A percentile compares a stretch with the other conserved stretches of the same genome.
These are phyloP conservation scores for Fusarium equiseti DNA, from an alignment of 2,329 filamentous ascomycete genomes.

Conservation along the genomic window DNA sequence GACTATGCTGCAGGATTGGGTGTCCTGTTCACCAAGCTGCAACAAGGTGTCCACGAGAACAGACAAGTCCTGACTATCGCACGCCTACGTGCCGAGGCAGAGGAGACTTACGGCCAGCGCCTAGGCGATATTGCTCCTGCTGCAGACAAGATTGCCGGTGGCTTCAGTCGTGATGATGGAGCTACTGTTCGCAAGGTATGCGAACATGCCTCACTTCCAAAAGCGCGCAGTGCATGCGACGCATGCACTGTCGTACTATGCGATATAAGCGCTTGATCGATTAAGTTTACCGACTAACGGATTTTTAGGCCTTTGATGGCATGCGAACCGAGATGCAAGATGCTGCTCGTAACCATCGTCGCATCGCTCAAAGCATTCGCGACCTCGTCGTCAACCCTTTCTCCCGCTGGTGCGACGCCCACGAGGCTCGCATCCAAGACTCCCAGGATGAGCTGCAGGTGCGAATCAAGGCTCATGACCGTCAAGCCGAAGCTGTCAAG, in stretches of 20 bases:
- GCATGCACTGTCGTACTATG: conserved; percentile 6
- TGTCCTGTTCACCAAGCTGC: conserved; percentile 94
- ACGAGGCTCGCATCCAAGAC: conserved; percentile 89
- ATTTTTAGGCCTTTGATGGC: conserved; percentile 85
- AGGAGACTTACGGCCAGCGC: conserved; percentile 86
- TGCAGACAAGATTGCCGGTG: conserved; percentile 83
- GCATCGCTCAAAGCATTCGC: conserved; percentile 95
- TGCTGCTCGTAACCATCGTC: conserved; percentile 88
- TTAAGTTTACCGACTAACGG: conserved; percentile 35
- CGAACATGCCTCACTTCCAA: neutral
- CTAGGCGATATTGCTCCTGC: conserved; percentile 84
- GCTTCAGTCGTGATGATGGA: conserved; percentile 92
- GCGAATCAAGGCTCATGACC: conserved; percentile 92
- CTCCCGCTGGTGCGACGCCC: conserved; percentile 94
- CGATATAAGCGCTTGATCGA: conserved; percentile 1
- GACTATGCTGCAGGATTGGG: conserved; percentile 97
- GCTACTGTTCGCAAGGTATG: conserved; percentile 92
- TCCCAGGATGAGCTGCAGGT: conserved; percentile 94
- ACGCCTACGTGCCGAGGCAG: conserved; percentile 93
- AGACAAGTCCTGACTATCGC: conserved; percentile 93
- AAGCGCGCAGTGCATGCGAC: conserved; percentile 2
- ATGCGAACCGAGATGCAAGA: conserved; percentile 93
- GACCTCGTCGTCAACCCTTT: conserved; percentile 96
- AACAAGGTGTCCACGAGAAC: conserved; percentile 95
- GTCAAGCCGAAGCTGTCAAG: conserved; percentile 88